These are phyloP conservation scores for Kodamaea neixiangensis DNA, from an alignment of 805 yeast genomes.

Conservation along the genomic window DNA sequence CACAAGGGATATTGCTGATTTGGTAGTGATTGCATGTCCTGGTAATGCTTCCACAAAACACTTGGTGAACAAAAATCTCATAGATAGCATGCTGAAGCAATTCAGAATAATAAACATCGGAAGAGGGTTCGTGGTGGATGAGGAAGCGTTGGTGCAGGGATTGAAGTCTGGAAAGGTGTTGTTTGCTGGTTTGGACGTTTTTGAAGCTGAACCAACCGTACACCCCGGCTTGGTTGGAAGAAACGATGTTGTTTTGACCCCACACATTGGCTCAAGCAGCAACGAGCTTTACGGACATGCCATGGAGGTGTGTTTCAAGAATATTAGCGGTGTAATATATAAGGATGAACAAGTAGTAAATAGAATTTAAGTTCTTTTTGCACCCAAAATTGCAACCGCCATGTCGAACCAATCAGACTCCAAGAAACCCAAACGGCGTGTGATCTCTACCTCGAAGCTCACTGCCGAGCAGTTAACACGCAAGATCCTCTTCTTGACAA, in stretches of 20 bases:
- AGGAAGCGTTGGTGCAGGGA: slow-evolving; percentile 25
- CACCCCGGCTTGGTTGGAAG: slow-evolving; percentile 23
- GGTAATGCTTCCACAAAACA: slow-evolving; percentile 24
- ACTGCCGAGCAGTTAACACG: slow-evolving; percentile 7
- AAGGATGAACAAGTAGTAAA: not conserved
- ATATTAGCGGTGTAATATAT: slow-evolving; percentile 13
- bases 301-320: slow-evolving; percentile 13
- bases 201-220: slow-evolving; percentile 25
- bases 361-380: not conserved
- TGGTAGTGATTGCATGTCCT: slow-evolving; percentile 29
- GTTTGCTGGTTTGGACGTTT: slow-evolving; percentile 31
- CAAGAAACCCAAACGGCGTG: not conserved
- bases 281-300: slow-evolving; percentile 16
- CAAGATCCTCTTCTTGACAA: slow-evolving; percentile 16
- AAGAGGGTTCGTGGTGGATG: slow-evolving; percentile 27
- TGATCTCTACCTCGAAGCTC: not conserved
- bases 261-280: slow-evolving; percentile 28
- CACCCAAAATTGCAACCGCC: not conserved
- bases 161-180: slow-evolving; percentile 24
- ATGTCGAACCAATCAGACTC: slow-evolving; percentile 1
- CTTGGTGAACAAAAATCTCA: slow-evolving; percentile 17
- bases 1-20: slow-evolving; percentile 23
- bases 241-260: slow-evolving; percentile 27
- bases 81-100: slow-evolving; percentile 19
- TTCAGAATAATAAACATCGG: slow-evolving; percentile 28